Evolutionary conservation across 345 rosid species (phyloP), one percentile per base, ranked within the genome.

Genomic region (Populus davidiana): DNA sequence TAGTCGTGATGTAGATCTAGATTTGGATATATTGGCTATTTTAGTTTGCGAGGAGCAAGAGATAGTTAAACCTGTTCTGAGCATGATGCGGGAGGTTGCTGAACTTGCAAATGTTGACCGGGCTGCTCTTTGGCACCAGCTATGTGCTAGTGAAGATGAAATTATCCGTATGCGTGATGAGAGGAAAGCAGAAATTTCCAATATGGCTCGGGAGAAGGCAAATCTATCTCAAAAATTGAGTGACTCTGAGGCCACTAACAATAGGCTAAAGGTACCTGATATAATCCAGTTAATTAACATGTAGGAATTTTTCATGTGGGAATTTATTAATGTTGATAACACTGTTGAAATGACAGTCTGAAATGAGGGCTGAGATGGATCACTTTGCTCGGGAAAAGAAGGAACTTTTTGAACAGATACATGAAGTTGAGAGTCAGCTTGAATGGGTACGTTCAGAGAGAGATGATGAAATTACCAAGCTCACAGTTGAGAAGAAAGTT

Each of bases 391-490:
- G 92, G 76, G 99, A 94, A 70, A 94, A 89, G 87, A 96, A 91
- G 82, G 97, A 92, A 70, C 91, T 90, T 77, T 85, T 86, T 59
- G 97, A 94, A 80, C 96, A 96, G 82, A 83, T 90, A 56, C 97
- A 90, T 67, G 99, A 94, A 78, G 87, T 86, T 79, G 97, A 96
- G 82, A 88, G 92, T 85, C 99, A 96, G 82, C 96, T 96, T 56
- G 99, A 96, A 77, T 96, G 99, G 99, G 83, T 92, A 72, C 98
- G 97, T 31, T 88, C 94, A 36, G 99, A 96, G 87, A 88, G 88
- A 74, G 93, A 92, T 77, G 99, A 96, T 79, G 97, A 90, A 88
- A 84, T 91, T 47, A 38, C 83, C 47, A 94, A 90, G 85, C 90
- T 94, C 71, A 78, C 84, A 17, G 69, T 91, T 66, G 99, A 94